Conservation (phyloP, 73 alveolate species). For the Diophrys sp. region DNA sequence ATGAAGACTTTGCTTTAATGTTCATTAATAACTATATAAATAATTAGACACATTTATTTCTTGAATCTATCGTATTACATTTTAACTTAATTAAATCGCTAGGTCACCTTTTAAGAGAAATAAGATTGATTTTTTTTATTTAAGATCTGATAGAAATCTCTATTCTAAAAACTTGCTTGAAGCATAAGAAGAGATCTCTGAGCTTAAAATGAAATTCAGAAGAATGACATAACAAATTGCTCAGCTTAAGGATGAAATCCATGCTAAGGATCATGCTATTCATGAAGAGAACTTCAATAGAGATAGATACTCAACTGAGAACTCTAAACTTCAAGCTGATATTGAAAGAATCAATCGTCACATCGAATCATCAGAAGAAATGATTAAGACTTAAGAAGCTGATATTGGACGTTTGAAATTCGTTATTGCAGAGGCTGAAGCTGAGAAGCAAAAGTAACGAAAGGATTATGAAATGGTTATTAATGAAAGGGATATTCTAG, state of each 20-base stretch:
- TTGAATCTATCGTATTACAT: too few relatives aligned
- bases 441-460: conserved; percentile 92
- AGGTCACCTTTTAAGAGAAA: too few relatives aligned
- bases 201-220: conserved; percentile 85
- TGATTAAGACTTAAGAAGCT: conserved; percentile 92
- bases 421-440: conserved; percentile 94
- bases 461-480: conserved; percentile 98
- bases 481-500: conserved; percentile 97
- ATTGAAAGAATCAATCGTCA: conserved; percentile 84
- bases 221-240: conserved; percentile 88
- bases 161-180: conserved; percentile 97
- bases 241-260: conserved; percentile 91
- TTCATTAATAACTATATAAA: too few relatives aligned
- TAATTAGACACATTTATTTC: too few relatives aligned
- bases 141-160: conserved; percentile 97
- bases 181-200: conserved; percentile 91
- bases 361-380: conserved; percentile 89
- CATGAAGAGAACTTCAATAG: conserved; percentile 78
- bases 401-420: conserved; percentile 94
- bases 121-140: too few relatives aligned
- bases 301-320: conserved; percentile 80
- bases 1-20: too few relatives aligned
- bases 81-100: too few relatives aligned
- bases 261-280: conserved; percentile 79
- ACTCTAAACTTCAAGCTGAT: conserved; percentile 79